Conservation (phyloP, 1,284 basidiomycete genomes). For the Mycena sp. region DNA sequence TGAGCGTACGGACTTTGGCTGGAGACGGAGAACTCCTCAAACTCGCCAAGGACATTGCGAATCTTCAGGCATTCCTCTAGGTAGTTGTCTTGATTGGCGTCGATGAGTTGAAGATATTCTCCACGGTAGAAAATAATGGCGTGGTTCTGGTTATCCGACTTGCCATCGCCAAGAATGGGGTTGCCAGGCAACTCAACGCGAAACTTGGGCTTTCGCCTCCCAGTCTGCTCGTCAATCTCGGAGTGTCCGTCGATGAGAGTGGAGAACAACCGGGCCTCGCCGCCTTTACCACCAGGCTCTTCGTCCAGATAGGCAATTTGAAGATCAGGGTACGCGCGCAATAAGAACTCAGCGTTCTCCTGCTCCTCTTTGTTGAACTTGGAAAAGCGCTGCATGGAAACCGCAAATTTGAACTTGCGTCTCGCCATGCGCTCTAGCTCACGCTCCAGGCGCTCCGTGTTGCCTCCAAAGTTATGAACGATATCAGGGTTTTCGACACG, state of each 20-base stretch:
- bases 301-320: conserved; percentile 99
- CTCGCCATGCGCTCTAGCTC: conserved; percentile 98
- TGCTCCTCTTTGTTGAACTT: conserved; percentile 99
- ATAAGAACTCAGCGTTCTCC: conserved; percentile 98
- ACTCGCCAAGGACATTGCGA: conserved; percentile 96
- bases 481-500: conserved; percentile 99
- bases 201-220: conserved; percentile 97
- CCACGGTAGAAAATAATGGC: conserved; percentile 99
- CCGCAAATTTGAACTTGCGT: conserved; percentile 98
- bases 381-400: conserved; percentile 99
- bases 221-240: conserved; percentile 89
- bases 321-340: conserved; percentile 97
- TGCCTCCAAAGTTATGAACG: conserved; percentile 95
- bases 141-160: conserved; percentile 99
- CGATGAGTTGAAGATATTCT: conserved; percentile 98
- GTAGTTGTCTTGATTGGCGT: conserved; percentile 99
- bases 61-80: conserved; percentile 99
- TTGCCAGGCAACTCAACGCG: conserved; percentile 98
- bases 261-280: conserved; percentile 93
- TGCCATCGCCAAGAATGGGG: conserved; percentile 99
- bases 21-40: conserved; percentile 94
- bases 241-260: conserved; percentile 98
- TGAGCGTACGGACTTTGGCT: conserved; percentile 95
- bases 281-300: conserved; percentile 90
- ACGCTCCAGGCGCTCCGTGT: conserved; percentile 95